Base-by-base conservation (phyloP, 2,329 filamentous ascomycete species). In the Capronia americana region DNA sequence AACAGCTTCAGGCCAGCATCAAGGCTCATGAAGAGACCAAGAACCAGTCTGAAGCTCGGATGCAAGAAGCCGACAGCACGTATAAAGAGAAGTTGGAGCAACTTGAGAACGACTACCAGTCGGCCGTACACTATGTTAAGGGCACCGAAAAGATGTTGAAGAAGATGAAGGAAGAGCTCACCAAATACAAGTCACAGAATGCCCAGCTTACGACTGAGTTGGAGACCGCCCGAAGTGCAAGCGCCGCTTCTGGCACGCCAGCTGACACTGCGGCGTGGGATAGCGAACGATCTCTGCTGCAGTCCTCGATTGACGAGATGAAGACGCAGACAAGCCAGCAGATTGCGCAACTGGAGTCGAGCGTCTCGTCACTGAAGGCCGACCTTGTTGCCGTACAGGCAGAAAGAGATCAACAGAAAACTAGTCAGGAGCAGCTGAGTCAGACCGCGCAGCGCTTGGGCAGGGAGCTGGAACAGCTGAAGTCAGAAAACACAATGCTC, bases 81-180 rank as follows among this genome's bases (percentile, higher is more conserved):
- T 98, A 96, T 80, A 91, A 93, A 69, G 93, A 97, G 77, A 97
- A 97, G 78, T 85, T 99, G 60, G 87, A 92, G 66, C 93, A 97
- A 76, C 87, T 99, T 34, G 93, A 98, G 79, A 96, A 93, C 76
- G 95, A 99, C 77, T 97, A 99, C 77, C 93, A 97, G 78, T 97
- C 95, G 50, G 94, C 95, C 17, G 93, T 98, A 57, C 95, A 97
- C 79, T 99, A 99, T 75, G 92, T 99, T 72, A 96, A 97, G 79
- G 95, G 95, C 65, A 98, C 95, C 1, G 95, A 99, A 80, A 98
- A 97, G 85, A 97, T 99, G 93, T 87, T 99, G 57, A 93, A 95
- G 79, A 94, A 96, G 78, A 94, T 99, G 85, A 98, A 98, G 82
- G 93, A 97, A 74, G 95, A 99, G 80, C 84, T 99, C n/a, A 85